A percentile compares a stretch with the other conserved stretches of the same genome.
Evolutionary conservation across 495 filamentous ascomycete species (phyloP).

Genomic region (Hypoxylon intermedium): DNA sequence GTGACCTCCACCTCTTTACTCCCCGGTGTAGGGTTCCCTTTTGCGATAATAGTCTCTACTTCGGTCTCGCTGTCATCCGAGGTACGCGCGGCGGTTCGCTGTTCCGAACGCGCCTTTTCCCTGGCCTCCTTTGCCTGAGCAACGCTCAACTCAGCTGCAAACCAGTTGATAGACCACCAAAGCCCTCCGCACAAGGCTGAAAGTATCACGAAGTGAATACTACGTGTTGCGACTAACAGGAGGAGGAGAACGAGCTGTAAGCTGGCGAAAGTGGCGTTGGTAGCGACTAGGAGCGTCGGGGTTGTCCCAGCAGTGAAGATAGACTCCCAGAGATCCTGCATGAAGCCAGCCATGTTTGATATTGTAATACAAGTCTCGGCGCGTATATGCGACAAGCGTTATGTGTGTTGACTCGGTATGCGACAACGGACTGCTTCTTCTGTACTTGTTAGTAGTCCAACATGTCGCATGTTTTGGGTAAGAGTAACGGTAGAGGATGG

Average conservation of each 20-base stretch:
- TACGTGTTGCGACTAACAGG: conserved; percentile 82
- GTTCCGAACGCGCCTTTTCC: conserved; percentile 58
- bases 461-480: conserved; percentile 1
- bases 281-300: conserved; percentile 84
- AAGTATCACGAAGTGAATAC: conserved; percentile 84
- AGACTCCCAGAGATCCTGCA: conserved; percentile 84
- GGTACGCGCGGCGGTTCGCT: conserved; percentile 36
- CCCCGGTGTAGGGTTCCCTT: conserved; percentile 36
- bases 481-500: background rate
- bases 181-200: conserved; percentile 78
- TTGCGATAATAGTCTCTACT: conserved; percentile 51
- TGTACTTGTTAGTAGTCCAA: conserved; percentile 4
- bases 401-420: conserved; percentile 24
- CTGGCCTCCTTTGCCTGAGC: conserved; percentile 70
- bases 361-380: conserved; percentile 17
- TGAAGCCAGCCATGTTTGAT: conserved; percentile 75
- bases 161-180: conserved; percentile 97
- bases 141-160: conserved; percentile 76
- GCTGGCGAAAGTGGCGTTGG: conserved; percentile 84
- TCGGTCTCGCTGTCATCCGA: conserved; percentile 59
- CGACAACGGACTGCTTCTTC: conserved; percentile 17
- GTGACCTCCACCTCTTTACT: conserved; percentile 49
- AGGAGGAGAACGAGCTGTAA: conserved; percentile 79
- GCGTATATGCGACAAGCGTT: conserved; percentile 26
- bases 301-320: conserved; percentile 93